These are phyloP conservation scores for Pezicula carpinea DNA, from an alignment of 2,329 filamentous ascomycete genomes.

Conservation along the genomic window DNA sequence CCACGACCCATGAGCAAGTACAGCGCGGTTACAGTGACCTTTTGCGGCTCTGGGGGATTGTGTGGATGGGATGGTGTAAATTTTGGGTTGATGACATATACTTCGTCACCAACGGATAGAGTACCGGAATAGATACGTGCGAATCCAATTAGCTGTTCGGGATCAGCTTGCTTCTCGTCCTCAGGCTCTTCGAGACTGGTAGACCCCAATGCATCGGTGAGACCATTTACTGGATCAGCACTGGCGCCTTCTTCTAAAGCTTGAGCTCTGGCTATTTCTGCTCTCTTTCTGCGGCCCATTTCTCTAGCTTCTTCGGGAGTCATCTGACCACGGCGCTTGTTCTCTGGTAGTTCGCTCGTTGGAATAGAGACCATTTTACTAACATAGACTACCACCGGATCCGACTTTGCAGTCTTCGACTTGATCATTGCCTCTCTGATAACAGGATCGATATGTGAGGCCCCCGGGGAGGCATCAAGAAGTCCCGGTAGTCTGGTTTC, in stretches of 20 bases:
- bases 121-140: slow-evolving; percentile 90
- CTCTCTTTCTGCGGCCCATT: slow-evolving; percentile 79
- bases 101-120: slow-evolving; percentile 79
- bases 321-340: slow-evolving; percentile 71
- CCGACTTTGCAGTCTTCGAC: slow-evolving; percentile 65
- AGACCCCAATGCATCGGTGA: slow-evolving; percentile 53
- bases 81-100: slow-evolving; percentile 91
- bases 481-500: slow-evolving; percentile 73
- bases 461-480: slow-evolving; percentile 74
- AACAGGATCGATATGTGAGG: slow-evolving; percentile 60
- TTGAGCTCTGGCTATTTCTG: slow-evolving; percentile 79
- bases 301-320: slow-evolving; percentile 88
- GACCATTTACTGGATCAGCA: slow-evolving; percentile 36
- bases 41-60: slow-evolving; percentile 67
- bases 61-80: slow-evolving; percentile 79
- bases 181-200: slow-evolving; percentile 53
- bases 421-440: slow-evolving; percentile 77
- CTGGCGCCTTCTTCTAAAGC: slow-evolving; percentile 33
- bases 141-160: slow-evolving; percentile 90
- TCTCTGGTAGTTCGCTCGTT: slow-evolving; percentile 84
- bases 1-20: slow-evolving; percentile 96
- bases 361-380: slow-evolving; percentile 98
- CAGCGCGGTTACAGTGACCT: slow-evolving; percentile 78
- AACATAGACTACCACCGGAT: slow-evolving; percentile 87
- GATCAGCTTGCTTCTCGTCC: slow-evolving; percentile 59